phyloP scores from a whole-genome alignment of 768 basidiomycete genomes.

The Tephrocybe rancida region DNA sequence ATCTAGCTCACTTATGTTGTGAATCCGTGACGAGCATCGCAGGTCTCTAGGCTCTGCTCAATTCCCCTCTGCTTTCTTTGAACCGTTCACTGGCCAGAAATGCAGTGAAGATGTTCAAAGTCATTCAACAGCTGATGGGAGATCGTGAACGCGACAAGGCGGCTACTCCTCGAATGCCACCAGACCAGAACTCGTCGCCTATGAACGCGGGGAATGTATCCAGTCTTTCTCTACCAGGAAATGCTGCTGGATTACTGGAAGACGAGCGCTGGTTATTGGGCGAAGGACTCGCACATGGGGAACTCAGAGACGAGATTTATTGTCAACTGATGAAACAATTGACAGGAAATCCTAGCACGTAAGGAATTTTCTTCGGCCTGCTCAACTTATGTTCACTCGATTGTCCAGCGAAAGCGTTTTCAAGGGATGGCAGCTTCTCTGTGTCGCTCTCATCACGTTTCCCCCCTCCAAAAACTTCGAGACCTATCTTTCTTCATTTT shows the following conservation, averaged over 20 bases:
- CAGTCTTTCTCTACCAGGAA: constrained; percentile 43
- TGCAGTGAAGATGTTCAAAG: constrained; percentile 84
- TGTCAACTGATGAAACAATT: constrained; percentile 94
- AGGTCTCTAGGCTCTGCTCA: constrained; percentile 54
- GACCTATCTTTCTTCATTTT: constrained; percentile 78
- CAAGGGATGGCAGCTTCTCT: constrained; percentile 92
- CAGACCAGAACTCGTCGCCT: constrained; percentile 47
- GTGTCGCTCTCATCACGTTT: constrained; percentile 89
- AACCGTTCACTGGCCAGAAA: constrained; percentile 70
- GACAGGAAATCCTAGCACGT: constrained; percentile 79
- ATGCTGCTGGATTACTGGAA: constrained; percentile 56
- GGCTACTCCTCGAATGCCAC: constrained; percentile 48
- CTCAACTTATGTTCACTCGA: not conserved
- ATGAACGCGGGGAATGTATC: constrained; percentile 46
- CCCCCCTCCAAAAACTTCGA: constrained; percentile 95
- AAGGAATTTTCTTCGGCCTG: constrained; percentile 26
- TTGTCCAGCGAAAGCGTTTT: constrained; percentile 76
- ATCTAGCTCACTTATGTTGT: not conserved
- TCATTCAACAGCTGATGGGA: constrained; percentile 92
- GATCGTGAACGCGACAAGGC: constrained; percentile 78
- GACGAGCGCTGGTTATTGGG: constrained; percentile 87
- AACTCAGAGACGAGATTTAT: constrained; percentile 91
- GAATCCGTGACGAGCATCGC: constrained; percentile 1
- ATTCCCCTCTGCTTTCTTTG: constrained; percentile 73
- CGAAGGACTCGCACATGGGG: constrained; percentile 77